Conservation (phyloP, 495 filamentous ascomycete genomes). For the Talaromyces ruber region DNA sequence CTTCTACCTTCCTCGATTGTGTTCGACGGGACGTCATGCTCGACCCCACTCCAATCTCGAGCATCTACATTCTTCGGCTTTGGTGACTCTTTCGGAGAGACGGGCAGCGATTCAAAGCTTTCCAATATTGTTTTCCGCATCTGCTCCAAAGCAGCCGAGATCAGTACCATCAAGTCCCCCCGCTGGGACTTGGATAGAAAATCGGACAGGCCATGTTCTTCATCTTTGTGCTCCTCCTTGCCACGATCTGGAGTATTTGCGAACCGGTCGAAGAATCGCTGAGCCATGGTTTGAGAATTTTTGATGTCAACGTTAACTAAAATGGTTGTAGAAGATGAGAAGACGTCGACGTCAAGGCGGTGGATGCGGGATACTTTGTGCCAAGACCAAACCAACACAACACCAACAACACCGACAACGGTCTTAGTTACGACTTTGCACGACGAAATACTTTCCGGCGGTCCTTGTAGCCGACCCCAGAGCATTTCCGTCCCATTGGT, state of each 20-base stretch:
- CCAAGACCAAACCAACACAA: not conserved
- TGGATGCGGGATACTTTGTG: not conserved
- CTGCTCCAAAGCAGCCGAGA: constrained; percentile 30
- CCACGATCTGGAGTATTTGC: not conserved
- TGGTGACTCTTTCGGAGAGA: not conserved
- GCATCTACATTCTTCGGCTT: constrained; percentile 7
- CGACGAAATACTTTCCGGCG: constrained; percentile 69
- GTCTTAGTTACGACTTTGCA: constrained; percentile 46
- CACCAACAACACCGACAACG: not conserved
- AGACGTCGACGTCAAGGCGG: not conserved
- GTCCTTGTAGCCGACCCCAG: constrained; percentile 56
- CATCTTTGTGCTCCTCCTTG: not conserved
- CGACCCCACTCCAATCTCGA: not conserved
- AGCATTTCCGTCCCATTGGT: constrained; percentile 55
- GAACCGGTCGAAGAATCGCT: not conserved
- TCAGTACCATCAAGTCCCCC: constrained; percentile 38
- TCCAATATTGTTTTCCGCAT: constrained; percentile 36
- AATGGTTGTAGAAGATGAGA: not conserved
- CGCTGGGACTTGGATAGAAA: constrained; percentile 41
- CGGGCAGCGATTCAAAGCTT: constrained; percentile 25
- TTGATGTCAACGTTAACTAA: too few species aligned
- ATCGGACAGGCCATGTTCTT: constrained; percentile 38
- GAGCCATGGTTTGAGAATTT: not conserved
- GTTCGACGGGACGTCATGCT: not conserved
- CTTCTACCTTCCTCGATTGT: not conserved